phyloP scores from a whole-genome alignment of 495 filamentous ascomycete species.

The Tuber umbilicatum region DNA sequence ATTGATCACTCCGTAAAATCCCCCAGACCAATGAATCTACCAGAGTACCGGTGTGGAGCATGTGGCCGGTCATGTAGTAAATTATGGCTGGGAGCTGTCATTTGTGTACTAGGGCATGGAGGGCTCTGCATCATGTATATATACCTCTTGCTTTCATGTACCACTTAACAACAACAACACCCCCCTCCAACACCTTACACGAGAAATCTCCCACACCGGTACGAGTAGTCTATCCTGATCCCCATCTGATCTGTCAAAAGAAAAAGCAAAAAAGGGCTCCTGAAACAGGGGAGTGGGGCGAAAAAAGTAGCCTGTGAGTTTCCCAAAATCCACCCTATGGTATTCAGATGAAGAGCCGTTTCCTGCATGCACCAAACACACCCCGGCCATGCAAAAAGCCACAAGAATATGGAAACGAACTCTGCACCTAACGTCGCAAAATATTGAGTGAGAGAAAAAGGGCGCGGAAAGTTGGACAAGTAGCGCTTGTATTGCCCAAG shows the following conservation, averaged over 20 bases:
- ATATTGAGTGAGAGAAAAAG: neutral
- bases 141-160: no score
- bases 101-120: no score
- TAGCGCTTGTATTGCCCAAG: neutral
- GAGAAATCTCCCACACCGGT: no score
- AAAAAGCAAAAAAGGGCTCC: neutral
- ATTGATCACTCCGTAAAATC: neutral
- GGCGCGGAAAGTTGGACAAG: neutral
- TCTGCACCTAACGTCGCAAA: neutral
- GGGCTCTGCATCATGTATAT: no score
- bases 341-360: neutral
- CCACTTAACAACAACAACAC: no score
- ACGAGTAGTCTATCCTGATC: neutral
- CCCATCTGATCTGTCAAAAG: neutral
- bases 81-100: no score
- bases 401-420: neutral
- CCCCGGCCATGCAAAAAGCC: neutral
- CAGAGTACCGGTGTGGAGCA: neutral
- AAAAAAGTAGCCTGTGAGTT: neutral
- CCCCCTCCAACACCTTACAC: no score
- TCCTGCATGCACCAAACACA: neutral
- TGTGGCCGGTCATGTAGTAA: no score
- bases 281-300: neutral
- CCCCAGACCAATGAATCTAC: neutral
- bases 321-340: neutral